Conservation (phyloP, 495 filamentous ascomycete genomes). For the Aspergillus ostianus region DNA sequence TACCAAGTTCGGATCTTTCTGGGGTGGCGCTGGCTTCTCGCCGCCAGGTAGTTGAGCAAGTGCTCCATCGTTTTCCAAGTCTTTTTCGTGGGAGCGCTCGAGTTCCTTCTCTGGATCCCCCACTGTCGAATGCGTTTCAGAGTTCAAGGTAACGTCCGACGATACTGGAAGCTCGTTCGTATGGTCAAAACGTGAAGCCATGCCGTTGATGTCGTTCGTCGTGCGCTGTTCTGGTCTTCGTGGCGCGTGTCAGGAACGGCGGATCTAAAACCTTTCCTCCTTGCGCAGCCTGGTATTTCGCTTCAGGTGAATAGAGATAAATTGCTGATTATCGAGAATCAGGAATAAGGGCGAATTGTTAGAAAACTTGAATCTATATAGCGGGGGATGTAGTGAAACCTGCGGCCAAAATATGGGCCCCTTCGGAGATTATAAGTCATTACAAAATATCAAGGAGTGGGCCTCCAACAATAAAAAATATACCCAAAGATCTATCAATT, state of each 20-base stretch:
- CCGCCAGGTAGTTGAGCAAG: slow-evolving; percentile 10
- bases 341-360: too few species aligned
- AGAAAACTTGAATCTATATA: not conserved
- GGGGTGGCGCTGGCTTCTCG: slow-evolving; percentile 20
- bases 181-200: not conserved
- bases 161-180: slow-evolving; percentile 8
- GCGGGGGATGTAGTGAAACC: not conserved
- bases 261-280: not conserved
- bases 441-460: not conserved
- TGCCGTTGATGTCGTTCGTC: not conserved
- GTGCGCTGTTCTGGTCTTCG: not conserved
- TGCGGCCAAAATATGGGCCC: not conserved
- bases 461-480: not conserved
- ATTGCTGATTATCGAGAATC: not conserved
- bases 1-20: slow-evolving; percentile 42
- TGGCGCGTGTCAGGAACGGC: not conserved
- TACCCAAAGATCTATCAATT: not conserved
- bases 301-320: not conserved
- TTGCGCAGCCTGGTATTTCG: not conserved
- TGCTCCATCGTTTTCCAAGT: slow-evolving; percentile 11
- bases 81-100: slow-evolving; percentile 5
- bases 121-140: slow-evolving; percentile 9
- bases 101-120: slow-evolving; percentile 11
- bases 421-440: not conserved
- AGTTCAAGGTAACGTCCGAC: slow-evolving; percentile 15